Evolutionary conservation across 2,329 filamentous ascomycete species (phyloP).

Genomic region (Neocatenulostroma microsporum): DNA sequence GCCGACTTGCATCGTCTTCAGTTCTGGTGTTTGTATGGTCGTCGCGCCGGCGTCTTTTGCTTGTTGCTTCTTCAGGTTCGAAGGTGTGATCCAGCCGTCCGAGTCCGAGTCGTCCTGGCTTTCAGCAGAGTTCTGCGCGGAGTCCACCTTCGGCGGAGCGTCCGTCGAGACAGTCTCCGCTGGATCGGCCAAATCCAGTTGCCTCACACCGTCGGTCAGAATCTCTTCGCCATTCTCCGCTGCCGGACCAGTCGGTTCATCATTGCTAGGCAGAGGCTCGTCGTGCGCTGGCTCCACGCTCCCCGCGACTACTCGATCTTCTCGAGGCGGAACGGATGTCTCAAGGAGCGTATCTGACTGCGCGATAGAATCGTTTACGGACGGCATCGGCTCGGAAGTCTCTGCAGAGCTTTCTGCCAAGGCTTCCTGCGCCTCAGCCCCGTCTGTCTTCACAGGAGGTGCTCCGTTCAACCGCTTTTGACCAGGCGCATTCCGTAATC

Average conservation of each 20-base stretch:
- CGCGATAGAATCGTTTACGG: no score
- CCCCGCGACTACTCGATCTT: no score
- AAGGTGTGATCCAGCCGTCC: conserved; percentile 89
- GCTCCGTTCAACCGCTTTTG: conserved; percentile 71
- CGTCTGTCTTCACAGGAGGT: conserved; percentile 45
- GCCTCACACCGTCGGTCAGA: no score
- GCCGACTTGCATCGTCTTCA: conserved; percentile 71
- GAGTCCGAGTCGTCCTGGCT: conserved; percentile 48
- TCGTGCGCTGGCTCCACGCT: no score
- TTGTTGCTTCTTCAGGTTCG: conserved; percentile 80
- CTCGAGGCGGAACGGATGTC: no score
- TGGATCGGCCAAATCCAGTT: no score
- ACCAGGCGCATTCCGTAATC: conserved; percentile 67
- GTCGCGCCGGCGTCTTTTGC: conserved; percentile 51
- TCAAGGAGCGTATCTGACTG: no score
- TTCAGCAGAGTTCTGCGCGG: conserved; percentile 18
- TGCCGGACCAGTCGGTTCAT: no score
- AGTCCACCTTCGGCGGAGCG: conserved; percentile 19
- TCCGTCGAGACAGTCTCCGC: no score
- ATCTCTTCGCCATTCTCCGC: no score
- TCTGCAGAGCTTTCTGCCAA: background rate
- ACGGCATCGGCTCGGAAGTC: no score
- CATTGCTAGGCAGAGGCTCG: no score
- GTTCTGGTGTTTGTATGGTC: conserved; percentile 41
- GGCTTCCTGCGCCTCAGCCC: background rate